phyloP scores from a whole-genome alignment of 805 yeast species.

The Ogataea glucozyma region DNA sequence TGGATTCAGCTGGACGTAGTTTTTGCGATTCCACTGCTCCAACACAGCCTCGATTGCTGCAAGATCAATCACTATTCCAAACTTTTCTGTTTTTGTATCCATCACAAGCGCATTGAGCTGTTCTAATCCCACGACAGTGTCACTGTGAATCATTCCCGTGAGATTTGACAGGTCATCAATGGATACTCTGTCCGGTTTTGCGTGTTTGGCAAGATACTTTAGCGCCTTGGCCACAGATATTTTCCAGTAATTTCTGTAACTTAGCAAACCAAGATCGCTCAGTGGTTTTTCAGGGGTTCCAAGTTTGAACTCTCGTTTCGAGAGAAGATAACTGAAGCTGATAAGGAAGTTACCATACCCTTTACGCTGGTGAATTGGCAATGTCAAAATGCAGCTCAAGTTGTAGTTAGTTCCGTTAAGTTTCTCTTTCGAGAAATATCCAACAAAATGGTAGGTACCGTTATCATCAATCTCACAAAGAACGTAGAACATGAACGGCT shows the following conservation, averaged over 20 bases:
- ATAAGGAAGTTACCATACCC: constrained; percentile 90
- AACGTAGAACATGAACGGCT: constrained; percentile 89
- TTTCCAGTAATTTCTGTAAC: constrained; percentile 89
- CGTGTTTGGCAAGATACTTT: constrained; percentile 13
- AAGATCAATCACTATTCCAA: constrained; percentile 55
- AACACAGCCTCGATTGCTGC: constrained; percentile 44
- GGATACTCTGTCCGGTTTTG: constrained; percentile 37
- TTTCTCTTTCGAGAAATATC: constrained; percentile 91
- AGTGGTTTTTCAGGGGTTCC: constrained; percentile 98
- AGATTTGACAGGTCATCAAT: constrained; percentile 61
- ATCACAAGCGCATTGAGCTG: constrained; percentile 61
- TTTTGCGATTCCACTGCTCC: constrained; percentile 53
- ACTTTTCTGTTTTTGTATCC: constrained; percentile 45
- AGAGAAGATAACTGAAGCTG: constrained; percentile 81
- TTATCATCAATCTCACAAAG: constrained; percentile 62
- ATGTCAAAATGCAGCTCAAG: constrained; percentile 85
- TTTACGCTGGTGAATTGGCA: constrained; percentile 82
- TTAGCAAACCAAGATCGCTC: constrained; percentile 78
- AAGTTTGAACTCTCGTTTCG: constrained; percentile 69
- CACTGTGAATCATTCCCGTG: constrained; percentile 87
- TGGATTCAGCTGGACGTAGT: constrained; percentile 52
- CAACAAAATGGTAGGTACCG: constrained; percentile 73
- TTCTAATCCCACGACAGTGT: constrained; percentile 85
- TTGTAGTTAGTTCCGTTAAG: constrained; percentile 75
- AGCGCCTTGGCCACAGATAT: constrained; percentile 57